These are phyloP conservation scores for Stramenopiles sp. DNA, from an alignment of 352 stramenopile genomes.

Conservation along the genomic window DNA sequence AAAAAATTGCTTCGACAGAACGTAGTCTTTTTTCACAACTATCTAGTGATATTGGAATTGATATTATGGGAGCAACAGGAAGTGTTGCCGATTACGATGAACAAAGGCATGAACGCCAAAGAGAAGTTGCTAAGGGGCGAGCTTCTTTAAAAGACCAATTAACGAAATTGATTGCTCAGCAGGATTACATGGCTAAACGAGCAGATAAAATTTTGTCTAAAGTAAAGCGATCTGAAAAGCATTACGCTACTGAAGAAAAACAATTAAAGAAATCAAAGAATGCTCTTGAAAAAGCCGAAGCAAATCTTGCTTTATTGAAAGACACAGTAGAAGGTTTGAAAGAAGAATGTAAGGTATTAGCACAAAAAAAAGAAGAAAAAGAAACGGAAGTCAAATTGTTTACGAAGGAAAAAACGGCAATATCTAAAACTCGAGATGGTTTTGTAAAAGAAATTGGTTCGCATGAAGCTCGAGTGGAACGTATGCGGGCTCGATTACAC, in stretches of 20 bases:
- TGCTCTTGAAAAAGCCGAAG: constrained; percentile 7
- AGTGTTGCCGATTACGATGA: too few relatives aligned
- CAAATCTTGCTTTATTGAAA: neutral
- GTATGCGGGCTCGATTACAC: constrained; percentile 2
- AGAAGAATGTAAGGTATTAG: neutral
- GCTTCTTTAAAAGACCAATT: too few relatives aligned
- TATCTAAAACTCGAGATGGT: neutral
- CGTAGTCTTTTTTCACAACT: too few relatives aligned
- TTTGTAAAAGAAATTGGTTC: neutral
- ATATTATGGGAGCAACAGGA: too few relatives aligned
- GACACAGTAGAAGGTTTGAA: constrained; percentile 3
- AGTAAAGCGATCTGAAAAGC: constrained; percentile 18
- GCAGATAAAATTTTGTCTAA: constrained; percentile 18
- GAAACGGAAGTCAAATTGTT: neutral
- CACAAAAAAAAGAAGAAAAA: too few relatives aligned
- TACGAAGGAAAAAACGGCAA: neutral
- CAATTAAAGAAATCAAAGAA: constrained; percentile 21
- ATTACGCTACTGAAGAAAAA: constrained; percentile 17
- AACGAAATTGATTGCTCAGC: too few relatives aligned
- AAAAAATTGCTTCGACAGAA: too few relatives aligned
- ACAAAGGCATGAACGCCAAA: too few relatives aligned
- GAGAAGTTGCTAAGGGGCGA: too few relatives aligned
- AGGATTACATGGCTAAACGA: constrained; percentile 1
- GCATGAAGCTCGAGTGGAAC: constrained; percentile 5
- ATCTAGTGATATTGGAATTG: too few relatives aligned